Evolutionary conservation across 805 yeast species (phyloP), one percentile per base, ranked within the genome.

Genomic region (Candida ficus): DNA sequence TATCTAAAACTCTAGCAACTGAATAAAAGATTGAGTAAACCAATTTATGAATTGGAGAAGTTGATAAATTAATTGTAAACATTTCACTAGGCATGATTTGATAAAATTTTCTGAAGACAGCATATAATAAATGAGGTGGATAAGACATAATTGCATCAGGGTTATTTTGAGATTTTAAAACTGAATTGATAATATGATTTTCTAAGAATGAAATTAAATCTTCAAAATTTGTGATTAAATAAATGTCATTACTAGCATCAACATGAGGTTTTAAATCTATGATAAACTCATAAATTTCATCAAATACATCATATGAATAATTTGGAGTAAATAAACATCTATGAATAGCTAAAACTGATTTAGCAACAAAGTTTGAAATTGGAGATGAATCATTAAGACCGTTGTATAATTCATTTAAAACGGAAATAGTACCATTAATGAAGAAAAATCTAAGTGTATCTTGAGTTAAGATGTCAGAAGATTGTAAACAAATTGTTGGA

Each of bases 41-140:
- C 3, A 52, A 39, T 22, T 28, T 43, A 28, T 51, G 53, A 10
- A 45, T 43, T 2, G 50, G 43, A 1, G 44, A 35, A 5, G n/a
- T 13, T 3, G 34, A 23, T 4, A 40, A 14, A 23, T 42, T 26
- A 8, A 54, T 41, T 1, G 51, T 45, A 29, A 36, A 46, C 0
- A 27, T 18, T 11, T 54, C 51, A 29, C 52, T 47, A 5, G 60
- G 57, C 9, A 52, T 16, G 13, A 54, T 42, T 7, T 31, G 31
- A 7, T 33, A 29, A 25, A 56, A 56, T n/a, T 36, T 43, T 37
- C 29, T 35, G 18, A 38, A 47, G 2, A 52, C 26, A 6, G 29
- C 23, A 29, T 50, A 54, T 1, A 52, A 19, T 28, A 41, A 13
- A 3, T 33, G 11, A 4, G 52, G 45, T 2, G 55, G 52, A 32